phyloP scores from a whole-genome alignment of 345 rosid genomes.

The Ceriops decandra region DNA sequence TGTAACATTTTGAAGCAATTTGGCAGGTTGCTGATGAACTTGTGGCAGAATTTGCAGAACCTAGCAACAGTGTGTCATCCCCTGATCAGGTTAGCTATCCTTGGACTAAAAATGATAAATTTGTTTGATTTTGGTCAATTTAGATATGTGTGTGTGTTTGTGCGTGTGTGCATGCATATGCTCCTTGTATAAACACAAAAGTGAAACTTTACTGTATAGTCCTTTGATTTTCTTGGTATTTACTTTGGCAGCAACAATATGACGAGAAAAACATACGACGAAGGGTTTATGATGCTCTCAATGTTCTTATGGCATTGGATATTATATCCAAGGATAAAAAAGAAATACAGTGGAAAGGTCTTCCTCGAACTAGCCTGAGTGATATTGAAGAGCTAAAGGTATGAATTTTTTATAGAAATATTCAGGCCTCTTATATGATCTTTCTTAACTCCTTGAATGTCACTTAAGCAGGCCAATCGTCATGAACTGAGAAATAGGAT shows the following conservation, averaged over 20 bases:
- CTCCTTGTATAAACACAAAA: constrained; percentile 1
- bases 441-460: constrained; percentile 17
- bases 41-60: constrained; percentile 95
- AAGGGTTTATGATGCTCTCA: constrained; percentile 97
- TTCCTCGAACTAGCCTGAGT: constrained; percentile 85
- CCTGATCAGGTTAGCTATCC: constrained; percentile 78
- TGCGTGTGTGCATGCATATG: background rate
- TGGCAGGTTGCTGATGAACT: constrained; percentile 99
- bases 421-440: constrained; percentile 19
- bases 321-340: constrained; percentile 96
- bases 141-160: background rate
- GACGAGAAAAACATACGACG: constrained; percentile 98
- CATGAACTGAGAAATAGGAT: constrained; percentile 65
- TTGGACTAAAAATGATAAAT: constrained; percentile 2
- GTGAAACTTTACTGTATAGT: constrained; percentile 2
- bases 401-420: constrained; percentile 11
- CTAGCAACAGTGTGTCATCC: constrained; percentile 55
- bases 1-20: constrained; percentile 34
- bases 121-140: background rate
- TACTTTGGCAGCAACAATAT: constrained; percentile 71
- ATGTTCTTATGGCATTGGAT: constrained; percentile 99
- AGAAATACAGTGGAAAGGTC: constrained; percentile 98
- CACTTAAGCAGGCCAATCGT: constrained; percentile 56
- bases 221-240: constrained; percentile 8
- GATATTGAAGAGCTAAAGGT: constrained; percentile 98